Evolutionary conservation across 2,329 filamentous ascomycete genomes (phyloP).

Genomic region (Xylariaceae sp.): DNA sequence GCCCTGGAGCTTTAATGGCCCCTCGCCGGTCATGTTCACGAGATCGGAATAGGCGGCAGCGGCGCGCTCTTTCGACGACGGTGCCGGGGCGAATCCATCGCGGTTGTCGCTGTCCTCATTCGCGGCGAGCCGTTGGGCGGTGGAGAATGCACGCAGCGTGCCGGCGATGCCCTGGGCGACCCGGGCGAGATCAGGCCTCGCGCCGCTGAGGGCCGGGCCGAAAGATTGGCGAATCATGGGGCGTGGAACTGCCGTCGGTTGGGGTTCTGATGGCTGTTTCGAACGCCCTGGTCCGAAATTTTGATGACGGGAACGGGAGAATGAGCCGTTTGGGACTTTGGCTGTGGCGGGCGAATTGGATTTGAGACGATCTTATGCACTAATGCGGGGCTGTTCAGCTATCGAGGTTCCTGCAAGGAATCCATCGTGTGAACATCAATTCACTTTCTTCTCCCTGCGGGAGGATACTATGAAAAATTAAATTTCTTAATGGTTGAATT

Average conservation of each 20-base stretch:
- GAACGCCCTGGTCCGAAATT: constrained; percentile 14
- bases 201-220: constrained; percentile 24
- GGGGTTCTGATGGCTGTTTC: constrained; percentile 7
- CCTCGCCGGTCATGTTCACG: constrained; percentile 12
- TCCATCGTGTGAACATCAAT: background rate
- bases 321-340: background rate
- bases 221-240: constrained; percentile 33
- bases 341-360: background rate
- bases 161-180: constrained; percentile 30
- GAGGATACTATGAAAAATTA: background rate
- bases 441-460: background rate
- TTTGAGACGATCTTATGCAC: background rate
- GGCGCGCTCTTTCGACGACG: constrained; percentile 21
- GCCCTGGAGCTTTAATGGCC: background rate
- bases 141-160: constrained; percentile 31
- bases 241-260: constrained; percentile 14
- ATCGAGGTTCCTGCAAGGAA: background rate
- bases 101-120: background rate
- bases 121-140: constrained; percentile 25
- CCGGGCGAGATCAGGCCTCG: constrained; percentile 28
- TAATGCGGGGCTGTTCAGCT: background rate
- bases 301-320: constrained; percentile 16
- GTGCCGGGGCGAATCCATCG: background rate
- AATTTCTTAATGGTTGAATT: background rate
- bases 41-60: constrained; percentile 27